Conservation (phyloP, 345 rosid species). For the Brassica nigra region DNA sequence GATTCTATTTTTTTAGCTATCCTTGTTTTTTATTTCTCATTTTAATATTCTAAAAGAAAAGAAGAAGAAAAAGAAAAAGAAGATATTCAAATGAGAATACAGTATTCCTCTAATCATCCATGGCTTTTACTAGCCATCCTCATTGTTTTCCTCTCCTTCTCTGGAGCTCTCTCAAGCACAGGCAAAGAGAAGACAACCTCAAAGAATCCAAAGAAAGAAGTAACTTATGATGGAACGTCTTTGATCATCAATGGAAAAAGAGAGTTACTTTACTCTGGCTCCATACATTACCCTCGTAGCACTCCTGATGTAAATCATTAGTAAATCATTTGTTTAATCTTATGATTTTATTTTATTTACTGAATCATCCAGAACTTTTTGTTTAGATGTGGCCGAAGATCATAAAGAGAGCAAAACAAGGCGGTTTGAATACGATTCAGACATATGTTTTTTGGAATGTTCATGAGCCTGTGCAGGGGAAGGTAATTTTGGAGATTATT, state of each 20-base stretch:
- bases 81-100: slow-evolving; percentile 29
- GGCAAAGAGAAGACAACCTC: slow-evolving; percentile 11
- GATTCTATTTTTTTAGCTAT: slow-evolving; percentile 21
- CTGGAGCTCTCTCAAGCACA: slow-evolving; percentile 14
- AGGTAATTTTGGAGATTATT: slow-evolving; percentile 31
- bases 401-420: slow-evolving; percentile 48
- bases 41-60: background rate
- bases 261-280: slow-evolving; percentile 45
- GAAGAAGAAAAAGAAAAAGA: background rate
- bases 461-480: slow-evolving; percentile 56
- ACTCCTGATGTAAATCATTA: slow-evolving; percentile 41
- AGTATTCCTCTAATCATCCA: slow-evolving; percentile 11
- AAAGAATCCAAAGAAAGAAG: slow-evolving; percentile 25
- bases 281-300: slow-evolving; percentile 49
- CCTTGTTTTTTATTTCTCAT: slow-evolving; percentile 26
- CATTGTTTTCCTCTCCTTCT: slow-evolving; percentile 33
- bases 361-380: background rate
- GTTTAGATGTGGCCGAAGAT: slow-evolving; percentile 48
- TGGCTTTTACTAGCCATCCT: slow-evolving; percentile 39
- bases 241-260: slow-evolving; percentile 43
- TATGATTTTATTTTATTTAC: background rate
- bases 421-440: slow-evolving; percentile 65
- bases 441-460: slow-evolving; percentile 77
- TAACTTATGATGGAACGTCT: slow-evolving; percentile 47
- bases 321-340: background rate